Base-by-base conservation (phyloP, 2,329 filamentous ascomycete genomes). In the Pseudogymnoascus sp. region DNA sequence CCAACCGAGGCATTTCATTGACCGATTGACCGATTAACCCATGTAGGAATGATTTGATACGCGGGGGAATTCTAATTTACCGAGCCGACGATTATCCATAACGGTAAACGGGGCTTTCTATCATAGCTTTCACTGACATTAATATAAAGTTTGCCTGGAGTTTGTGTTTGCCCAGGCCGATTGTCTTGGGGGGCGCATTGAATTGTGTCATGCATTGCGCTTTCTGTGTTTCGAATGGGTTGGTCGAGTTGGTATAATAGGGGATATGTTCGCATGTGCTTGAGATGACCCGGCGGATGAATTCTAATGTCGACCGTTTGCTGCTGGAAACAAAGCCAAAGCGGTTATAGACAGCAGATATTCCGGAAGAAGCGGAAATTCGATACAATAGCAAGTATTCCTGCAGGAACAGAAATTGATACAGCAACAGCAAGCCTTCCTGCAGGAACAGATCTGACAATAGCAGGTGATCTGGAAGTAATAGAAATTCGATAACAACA, bases 1-100 rank as follows among this genome's bases (percentile, higher is more conserved):
- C 49, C 49, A 21, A 33, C 49, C 49, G 49, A 55, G 49, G 49
- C 49, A 55, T 55, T 33, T 55, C 25, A 52, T 52, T 52, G 45
- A 52, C 23, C 14, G 45, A 52, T 52, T 55, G 45, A 55, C 25
- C 25, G 25, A 33, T 23, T 55, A 28, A 55, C 45, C 45, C 25
- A 55, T 55, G 45, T 33, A 55, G 7, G n/a, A 7, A 9, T 55
- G 25, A 33, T 31, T 18, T 55, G n/a, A 55, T 31, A 18, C 45
- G 45, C 28, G 45, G 45, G 45, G 45, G 28, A 55, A 31, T 33
- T 31, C n/a, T 55, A 55, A 33, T 55, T 55, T 55, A 18, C 45
- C 45, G 45, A 18, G 45, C 45, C 45, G 45, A 55, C 25, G 2
- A 55, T 31, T 55, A 55, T 14, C 45, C 45, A 33, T 18, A 4